phyloP scores from a whole-genome alignment of 2,329 filamentous ascomycete genomes.

The Metarhizium anisopliae region DNA sequence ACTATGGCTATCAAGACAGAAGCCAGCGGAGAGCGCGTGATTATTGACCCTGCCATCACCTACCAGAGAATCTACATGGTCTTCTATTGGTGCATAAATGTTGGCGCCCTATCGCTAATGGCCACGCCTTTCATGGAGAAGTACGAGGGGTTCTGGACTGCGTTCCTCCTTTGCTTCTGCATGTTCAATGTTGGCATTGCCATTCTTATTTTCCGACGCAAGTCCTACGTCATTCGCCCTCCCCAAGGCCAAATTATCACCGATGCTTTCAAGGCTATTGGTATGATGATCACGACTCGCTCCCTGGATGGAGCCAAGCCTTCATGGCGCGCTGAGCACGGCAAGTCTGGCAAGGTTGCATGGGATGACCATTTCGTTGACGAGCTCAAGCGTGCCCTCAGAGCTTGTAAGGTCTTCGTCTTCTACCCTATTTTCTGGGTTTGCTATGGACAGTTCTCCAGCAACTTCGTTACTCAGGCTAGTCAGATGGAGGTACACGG shows the following conservation, averaged over 20 bases:
- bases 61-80: constrained; percentile 64
- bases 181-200: constrained; percentile 54
- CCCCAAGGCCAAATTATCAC: constrained; percentile 56
- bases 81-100: constrained; percentile 66
- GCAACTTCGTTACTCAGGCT: constrained; percentile 57
- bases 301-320: constrained; percentile 56
- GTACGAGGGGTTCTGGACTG: constrained; percentile 59
- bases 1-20: constrained; percentile 40
- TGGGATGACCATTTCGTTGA: constrained; percentile 67
- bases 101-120: constrained; percentile 60
- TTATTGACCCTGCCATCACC: constrained; percentile 59
- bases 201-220: constrained; percentile 38
- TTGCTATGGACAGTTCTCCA: constrained; percentile 58
- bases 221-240: constrained; percentile 41
- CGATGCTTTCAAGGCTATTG: constrained; percentile 47
- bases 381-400: constrained; percentile 54
- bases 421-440: constrained; percentile 62
- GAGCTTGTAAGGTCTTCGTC: constrained; percentile 65
- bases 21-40: constrained; percentile 45
- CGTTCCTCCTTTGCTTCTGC: constrained; percentile 47
- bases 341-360: constrained; percentile 30
- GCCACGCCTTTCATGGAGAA: constrained; percentile 61
- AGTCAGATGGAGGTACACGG: constrained; percentile 50
- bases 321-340: constrained; percentile 47
- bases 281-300: constrained; percentile 29